Conservation (phyloP, 768 basidiomycete genomes). For the Candolleomyces aberdarensis region DNA sequence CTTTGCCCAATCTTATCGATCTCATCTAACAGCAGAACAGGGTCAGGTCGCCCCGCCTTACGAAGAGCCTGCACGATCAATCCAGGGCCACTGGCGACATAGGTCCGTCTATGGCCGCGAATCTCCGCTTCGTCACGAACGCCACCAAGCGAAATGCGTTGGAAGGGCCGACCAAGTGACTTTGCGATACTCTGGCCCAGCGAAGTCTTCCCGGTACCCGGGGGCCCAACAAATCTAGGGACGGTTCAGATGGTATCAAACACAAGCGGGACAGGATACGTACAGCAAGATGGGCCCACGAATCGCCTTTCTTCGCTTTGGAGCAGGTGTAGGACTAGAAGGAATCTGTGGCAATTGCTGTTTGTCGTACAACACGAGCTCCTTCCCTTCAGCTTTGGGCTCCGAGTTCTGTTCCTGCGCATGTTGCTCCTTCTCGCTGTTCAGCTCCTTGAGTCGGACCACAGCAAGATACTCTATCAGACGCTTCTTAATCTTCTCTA, state of each 20-base stretch:
- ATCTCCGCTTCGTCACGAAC: constrained; percentile 86
- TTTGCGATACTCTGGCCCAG: constrained; percentile 87
- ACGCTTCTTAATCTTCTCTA: constrained; percentile 90
- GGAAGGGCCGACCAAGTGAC: constrained; percentile 81
- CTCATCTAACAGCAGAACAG: constrained; percentile 86
- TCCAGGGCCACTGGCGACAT: constrained; percentile 87
- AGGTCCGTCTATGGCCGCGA: constrained; percentile 63
- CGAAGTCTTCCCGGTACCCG: constrained; percentile 89
- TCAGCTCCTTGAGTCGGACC: constrained; percentile 57
- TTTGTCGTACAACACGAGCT: constrained; percentile 27
- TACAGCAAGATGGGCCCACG: constrained; percentile 75
- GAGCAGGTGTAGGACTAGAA: constrained; percentile 8
- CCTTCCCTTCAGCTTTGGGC: constrained; percentile 19
- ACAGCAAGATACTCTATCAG: constrained; percentile 91
- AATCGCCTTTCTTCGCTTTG: constrained; percentile 38
- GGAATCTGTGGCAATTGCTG: constrained; percentile 17
- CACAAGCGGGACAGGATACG: constrained; percentile 10
- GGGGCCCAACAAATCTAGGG: constrained; percentile 80
- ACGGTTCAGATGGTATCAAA: constrained; percentile 6
- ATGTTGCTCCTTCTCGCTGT: constrained; percentile 32
- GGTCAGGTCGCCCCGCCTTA: constrained; percentile 77
- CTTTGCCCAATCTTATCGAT: constrained; percentile 88
- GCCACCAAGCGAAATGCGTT: constrained; percentile 88
- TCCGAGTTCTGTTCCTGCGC: constrained; percentile 16
- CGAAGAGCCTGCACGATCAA: constrained; percentile 83